Evolutionary conservation across 345 rosid species (phyloP), one percentile per base, ranked within the genome.

Genomic region (Euphorbia lathyris): DNA sequence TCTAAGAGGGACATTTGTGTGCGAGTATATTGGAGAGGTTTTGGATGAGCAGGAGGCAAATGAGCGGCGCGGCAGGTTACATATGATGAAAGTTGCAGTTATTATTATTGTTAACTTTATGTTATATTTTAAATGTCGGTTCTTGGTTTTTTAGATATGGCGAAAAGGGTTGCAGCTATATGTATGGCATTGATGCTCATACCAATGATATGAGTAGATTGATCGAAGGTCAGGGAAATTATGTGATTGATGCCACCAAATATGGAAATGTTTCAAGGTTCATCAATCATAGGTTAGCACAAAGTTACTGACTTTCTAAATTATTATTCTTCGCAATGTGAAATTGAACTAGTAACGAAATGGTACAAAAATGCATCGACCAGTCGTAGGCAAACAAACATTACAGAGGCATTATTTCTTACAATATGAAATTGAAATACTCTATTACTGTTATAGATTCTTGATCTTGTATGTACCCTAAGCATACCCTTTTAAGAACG

Each of bases 11-110:
- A 90, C 89, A 58, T 96, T 92, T 80, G 79, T 96, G 61, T 92
- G 99, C 0, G 96, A 96, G 79, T 90, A 83, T 82, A 71, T 85
- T 48, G 99, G 99, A 61, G 99, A 96, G 80, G 82, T 92, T 80
- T 29, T 90, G 58, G 88, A 87, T 55, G 88, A 84, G 75, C 70
- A 80, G 61, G 97, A 90, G 77, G 93, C 88, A 62, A 77, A 76
- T 68, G 81, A 82, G 73, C 87, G 97, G 69, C 84, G 80, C 66
- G 81, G 67, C 82, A 89, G 89, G 98, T 93, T 77, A 50, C 20
- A 22, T 14, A 56, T 71, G 71, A 69, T 58, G 50, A 14, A 71
- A 26, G 34, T n/a, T n/a, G n/a, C n/a, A n/a, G n/a, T n/a, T n/a
- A n/a, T n/a, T n/a, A n/a, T 59, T 70, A 14, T 63, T 7, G 58